These are phyloP conservation scores for Diaporthe nobilis DNA, from an alignment of 2,329 filamentous ascomycete genomes.

Conservation along the genomic window DNA sequence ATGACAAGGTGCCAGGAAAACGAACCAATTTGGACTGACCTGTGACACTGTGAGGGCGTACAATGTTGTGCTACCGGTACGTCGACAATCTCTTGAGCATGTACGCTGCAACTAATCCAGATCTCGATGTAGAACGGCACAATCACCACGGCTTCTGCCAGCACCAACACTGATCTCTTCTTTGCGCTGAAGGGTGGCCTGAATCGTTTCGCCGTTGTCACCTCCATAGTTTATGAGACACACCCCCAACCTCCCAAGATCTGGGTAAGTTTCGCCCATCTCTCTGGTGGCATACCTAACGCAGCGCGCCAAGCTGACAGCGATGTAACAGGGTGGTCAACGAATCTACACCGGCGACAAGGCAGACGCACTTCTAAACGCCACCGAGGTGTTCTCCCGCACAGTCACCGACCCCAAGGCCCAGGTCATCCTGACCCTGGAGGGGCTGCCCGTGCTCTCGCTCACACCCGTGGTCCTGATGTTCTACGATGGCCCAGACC, in stretches of 20 bases:
- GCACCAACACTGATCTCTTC: slow-evolving; percentile 44
- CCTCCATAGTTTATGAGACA: slow-evolving; percentile 45
- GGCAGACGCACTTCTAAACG: slow-evolving; percentile 46
- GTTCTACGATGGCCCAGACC: slow-evolving; percentile 50
- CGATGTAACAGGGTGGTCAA: not conserved
- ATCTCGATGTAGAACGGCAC: slow-evolving; percentile 45
- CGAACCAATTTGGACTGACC: slow-evolving; percentile 48
- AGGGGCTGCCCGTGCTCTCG: slow-evolving; percentile 36
- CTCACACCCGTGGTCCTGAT: slow-evolving; percentile 43
- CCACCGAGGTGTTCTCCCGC: slow-evolving; percentile 46
- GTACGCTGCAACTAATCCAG: not conserved
- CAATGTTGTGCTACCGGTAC: slow-evolving; percentile 47
- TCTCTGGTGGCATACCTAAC: not conserved
- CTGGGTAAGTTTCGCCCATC: slow-evolving; percentile 37
- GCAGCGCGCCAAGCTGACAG: not conserved
- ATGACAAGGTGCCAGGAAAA: slow-evolving; percentile 43
- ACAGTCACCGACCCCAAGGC: slow-evolving; percentile 48
- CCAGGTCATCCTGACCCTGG: slow-evolving; percentile 48
- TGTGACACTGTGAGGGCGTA: slow-evolving; percentile 46
- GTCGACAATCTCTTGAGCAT: not conserved
- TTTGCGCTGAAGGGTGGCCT: slow-evolving; percentile 48
- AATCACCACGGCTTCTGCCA: slow-evolving; percentile 43
- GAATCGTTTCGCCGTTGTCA: slow-evolving; percentile 48
- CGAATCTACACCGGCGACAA: slow-evolving; percentile 39
- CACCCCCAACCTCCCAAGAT: slow-evolving; percentile 44